Percentiles rank a stretch among this genome's conserved stretches.
Conservation (phyloP, 768 basidiomycete genomes). For the Trametopsis cervina region DNA sequence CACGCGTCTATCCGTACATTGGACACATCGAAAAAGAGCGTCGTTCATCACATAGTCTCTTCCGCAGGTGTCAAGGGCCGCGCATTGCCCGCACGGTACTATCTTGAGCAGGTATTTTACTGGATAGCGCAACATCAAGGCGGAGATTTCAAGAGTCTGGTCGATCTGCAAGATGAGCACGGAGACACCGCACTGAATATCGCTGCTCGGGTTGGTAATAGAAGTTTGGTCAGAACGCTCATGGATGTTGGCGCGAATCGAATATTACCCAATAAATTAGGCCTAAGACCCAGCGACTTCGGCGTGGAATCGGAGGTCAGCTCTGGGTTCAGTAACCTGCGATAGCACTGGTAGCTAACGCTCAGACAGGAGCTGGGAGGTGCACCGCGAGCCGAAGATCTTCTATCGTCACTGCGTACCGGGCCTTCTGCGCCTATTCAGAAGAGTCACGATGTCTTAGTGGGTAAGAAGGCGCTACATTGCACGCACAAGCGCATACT, state of each 20-base stretch:
- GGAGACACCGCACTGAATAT: conserved; percentile 96
- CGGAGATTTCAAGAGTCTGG: conserved; percentile 70
- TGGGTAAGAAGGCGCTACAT: conserved; percentile 43
- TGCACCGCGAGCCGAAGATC: conserved; percentile 69
- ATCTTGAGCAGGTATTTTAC: conserved; percentile 83
- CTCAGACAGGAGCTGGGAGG: conserved; percentile 55
- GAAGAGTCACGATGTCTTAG: conserved; percentile 82
- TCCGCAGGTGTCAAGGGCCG: conserved; percentile 90
- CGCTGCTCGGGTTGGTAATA: conserved; percentile 88
- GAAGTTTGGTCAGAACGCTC: conserved; percentile 77
- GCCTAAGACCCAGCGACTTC: conserved; percentile 89
- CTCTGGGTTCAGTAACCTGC: background rate
- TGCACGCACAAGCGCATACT: background rate
- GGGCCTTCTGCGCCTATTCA: conserved; percentile 75
- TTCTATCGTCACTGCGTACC: conserved; percentile 66
- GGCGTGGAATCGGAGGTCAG: conserved; percentile 87
- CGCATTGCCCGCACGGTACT: conserved; percentile 78
- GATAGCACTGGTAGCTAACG: background rate
- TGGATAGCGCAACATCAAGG: conserved; percentile 77
- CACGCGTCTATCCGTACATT: conserved; percentile 78
- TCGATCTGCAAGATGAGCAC: conserved; percentile 90
- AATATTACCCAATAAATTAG: conserved; percentile 84
- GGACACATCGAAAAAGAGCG: conserved; percentile 78
- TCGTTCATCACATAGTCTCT: conserved; percentile 87
- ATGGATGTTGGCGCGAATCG: conserved; percentile 92